Evolutionary conservation across 371 early-diverging fungal species (phyloP), one percentile per base, ranked within the genome.

Genomic region (Mortierella sp.): DNA sequence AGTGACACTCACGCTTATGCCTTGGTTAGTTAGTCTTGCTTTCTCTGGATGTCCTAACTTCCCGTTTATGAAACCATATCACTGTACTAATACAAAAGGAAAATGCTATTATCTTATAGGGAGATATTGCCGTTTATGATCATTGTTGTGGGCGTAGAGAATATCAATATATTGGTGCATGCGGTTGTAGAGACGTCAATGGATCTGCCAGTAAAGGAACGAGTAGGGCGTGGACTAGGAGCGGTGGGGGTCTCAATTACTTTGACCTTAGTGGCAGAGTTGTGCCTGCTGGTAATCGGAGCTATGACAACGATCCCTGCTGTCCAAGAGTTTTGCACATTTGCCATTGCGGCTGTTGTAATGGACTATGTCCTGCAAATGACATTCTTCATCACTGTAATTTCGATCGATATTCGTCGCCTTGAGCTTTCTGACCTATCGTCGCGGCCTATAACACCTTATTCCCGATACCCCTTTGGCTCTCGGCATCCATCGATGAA

Each of bases 341-440:
- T 93, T 77, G 88, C 88, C 0, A 84, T 86, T 5, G 78, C 91
- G 10, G 89, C 92, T 14, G 83, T 95, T 26, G 79, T 92, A 8
- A 89, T 95, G 70, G 93, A 91, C 55, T 93, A 90, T 70, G 72
- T 92, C 28, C 70, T 95, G 67, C 92, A 92, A 70, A 86, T 94
- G 78, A 91, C 94, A 1, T 93, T 95, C 68, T 93, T 92, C 75
- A 83, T 89, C 28, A 87, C 92, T 2, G 90, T 92, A 45, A 84
- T 95, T 18, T 87, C 94, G 0, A 91, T 95, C 68, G 93, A 95
- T 89, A 91, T 94, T 60, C 87, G 90, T 43, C 87, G 94, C 52
- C 78, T 93, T 37, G 94, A 94, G 86, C 87, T 94, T 64, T 73
- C 73, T 6, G 81, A 81, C 40, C 64, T 81, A 6, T 65, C 70